These are phyloP conservation scores for Aspergillus sp. DNA, from an alignment of 2,329 filamentous ascomycete species.

Conservation along the genomic window DNA sequence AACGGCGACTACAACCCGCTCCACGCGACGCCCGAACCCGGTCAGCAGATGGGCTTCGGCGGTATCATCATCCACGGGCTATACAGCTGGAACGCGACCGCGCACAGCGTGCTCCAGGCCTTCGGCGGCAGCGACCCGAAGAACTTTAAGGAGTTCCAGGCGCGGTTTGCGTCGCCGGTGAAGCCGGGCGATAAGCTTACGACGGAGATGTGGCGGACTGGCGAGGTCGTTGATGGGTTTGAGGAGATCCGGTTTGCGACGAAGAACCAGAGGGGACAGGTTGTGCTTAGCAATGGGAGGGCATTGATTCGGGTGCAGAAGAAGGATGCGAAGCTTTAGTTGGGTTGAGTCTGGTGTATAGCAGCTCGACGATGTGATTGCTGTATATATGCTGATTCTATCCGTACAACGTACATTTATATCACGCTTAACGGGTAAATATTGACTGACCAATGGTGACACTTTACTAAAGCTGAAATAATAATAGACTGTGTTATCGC, in stretches of 20 bases:
- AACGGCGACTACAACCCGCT: constrained; percentile 96
- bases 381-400: too few species aligned
- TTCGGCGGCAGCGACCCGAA: constrained; percentile 75
- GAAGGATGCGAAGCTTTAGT: constrained; percentile 8
- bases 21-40: constrained; percentile 82
- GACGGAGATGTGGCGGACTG: constrained; percentile 78
- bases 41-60: constrained; percentile 86
- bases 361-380: too few species aligned
- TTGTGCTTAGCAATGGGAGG: constrained; percentile 82
- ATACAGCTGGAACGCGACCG: constrained; percentile 80
- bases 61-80: constrained; percentile 87
- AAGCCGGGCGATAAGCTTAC: constrained; percentile 79
- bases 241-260: constrained; percentile 84
- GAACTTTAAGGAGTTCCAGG: constrained; percentile 86
- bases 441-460: neutral
- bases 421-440: neutral
- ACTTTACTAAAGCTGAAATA: neutral
- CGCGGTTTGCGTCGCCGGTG: constrained; percentile 81
- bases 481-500: too few species aligned
- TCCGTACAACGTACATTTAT: too few species aligned
- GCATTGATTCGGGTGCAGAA: constrained; percentile 66
- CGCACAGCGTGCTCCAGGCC: constrained; percentile 69
- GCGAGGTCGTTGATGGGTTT: constrained; percentile 60
- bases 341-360: neutral
- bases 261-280: constrained; percentile 75